A percentile compares a stretch with the other conserved stretches of the same genome.
Conservation (phyloP, 148 eudicot genomes). For the Polygonum maritimum region DNA sequence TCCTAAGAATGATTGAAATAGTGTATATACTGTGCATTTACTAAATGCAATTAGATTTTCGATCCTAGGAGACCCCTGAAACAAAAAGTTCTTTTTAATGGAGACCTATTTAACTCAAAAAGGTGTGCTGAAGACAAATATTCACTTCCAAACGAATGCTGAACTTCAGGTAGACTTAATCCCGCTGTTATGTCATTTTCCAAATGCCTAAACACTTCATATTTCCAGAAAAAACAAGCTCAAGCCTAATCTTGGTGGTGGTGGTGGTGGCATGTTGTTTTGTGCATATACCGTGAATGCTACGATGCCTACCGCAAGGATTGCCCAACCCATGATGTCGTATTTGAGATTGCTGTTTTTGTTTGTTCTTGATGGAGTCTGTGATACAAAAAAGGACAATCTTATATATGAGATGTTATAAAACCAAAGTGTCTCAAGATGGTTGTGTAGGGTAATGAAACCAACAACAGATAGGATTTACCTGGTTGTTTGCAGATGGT, state of each 20-base stretch:
- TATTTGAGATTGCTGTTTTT: slow-evolving; percentile 26
- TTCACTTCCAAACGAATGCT: background rate
- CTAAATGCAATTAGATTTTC: background rate
- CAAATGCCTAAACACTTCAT: background rate
- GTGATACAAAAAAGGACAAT: slow-evolving; percentile 1
- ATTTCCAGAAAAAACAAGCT: slow-evolving; percentile 1
- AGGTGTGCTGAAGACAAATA: background rate
- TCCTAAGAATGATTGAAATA: background rate
- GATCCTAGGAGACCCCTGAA: background rate
- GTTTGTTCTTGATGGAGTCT: slow-evolving; percentile 29
- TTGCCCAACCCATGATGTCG: slow-evolving; percentile 37
- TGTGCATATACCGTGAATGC: slow-evolving; percentile 72
- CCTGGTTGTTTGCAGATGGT: slow-evolving; percentile 22
- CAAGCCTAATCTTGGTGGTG: slow-evolving; percentile 21
- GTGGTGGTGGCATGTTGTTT: slow-evolving; percentile 61
- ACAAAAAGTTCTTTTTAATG: background rate
- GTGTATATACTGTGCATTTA: background rate
- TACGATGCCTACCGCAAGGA: slow-evolving; percentile 71
- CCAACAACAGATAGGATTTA: background rate
- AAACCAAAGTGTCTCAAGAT: background rate
- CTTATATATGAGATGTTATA: background rate
- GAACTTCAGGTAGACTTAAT: background rate
- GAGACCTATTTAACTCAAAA: background rate
- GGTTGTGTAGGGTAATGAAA: background rate
- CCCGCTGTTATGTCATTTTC: background rate